A percentile compares a stretch with the other conserved stretches of the same genome.
Evolutionary conservation across 164 flowering plant species (phyloP).

Genomic region (Houttuynia cordata): DNA sequence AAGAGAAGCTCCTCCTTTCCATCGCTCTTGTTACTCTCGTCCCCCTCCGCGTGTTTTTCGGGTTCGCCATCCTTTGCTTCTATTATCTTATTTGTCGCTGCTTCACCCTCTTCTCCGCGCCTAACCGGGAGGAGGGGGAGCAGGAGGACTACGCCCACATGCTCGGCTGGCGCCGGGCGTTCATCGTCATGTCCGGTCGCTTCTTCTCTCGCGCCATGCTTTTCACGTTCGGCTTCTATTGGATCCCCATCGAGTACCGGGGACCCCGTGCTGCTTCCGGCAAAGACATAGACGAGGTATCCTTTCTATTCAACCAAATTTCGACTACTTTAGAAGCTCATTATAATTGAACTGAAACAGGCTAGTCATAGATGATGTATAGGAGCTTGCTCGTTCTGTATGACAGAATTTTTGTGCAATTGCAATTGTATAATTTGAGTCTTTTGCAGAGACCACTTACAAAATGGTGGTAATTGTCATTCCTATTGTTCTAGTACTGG

Average conservation of each 20-base stretch:
- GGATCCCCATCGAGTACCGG: constrained; percentile 16
- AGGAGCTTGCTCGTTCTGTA: too few species aligned
- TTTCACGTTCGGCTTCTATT: constrained; percentile 23
- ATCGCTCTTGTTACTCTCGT: constrained; percentile 53
- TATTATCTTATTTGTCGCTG: constrained; percentile 24
- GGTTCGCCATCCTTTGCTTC: constrained; percentile 23
- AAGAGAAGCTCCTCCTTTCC: constrained; percentile 55
- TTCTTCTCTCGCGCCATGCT: constrained; percentile 23
- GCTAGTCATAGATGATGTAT: too few species aligned
- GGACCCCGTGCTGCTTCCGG: not conserved
- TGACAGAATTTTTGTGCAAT: too few species aligned
- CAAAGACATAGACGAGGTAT: too few species aligned
- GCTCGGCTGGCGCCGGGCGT: constrained; percentile 43
- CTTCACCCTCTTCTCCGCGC: constrained; percentile 48
- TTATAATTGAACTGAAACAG: too few species aligned
- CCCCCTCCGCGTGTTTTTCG: constrained; percentile 50
- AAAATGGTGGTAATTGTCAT: too few species aligned
- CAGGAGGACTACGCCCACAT: constrained; percentile 62
- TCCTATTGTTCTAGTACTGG: too few species aligned
- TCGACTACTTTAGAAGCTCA: too few species aligned
- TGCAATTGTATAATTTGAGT: too few species aligned
- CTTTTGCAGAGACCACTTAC: too few species aligned
- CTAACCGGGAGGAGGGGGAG: constrained; percentile 19
- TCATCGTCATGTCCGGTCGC: constrained; percentile 19
- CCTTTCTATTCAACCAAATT: too few species aligned